Percentiles rank a stretch among this genome's conserved stretches.
These are phyloP conservation scores for Vicia faba DNA, from an alignment of 306 rosid genomes.

Conservation along the genomic window DNA sequence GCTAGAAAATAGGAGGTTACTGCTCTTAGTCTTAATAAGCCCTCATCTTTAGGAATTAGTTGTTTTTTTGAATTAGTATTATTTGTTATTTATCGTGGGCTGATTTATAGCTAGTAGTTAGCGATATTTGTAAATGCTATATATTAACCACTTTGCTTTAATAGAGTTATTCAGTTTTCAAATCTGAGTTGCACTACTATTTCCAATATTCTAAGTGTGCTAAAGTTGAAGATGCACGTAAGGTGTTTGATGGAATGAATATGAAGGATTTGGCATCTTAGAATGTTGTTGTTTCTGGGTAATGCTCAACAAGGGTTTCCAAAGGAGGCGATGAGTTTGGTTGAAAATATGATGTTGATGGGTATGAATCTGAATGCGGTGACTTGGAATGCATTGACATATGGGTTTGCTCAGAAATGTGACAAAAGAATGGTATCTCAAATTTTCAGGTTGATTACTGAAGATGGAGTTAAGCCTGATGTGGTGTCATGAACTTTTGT, in stretches of 20 bases:
- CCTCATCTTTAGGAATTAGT: not conserved
- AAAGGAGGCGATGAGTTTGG: slow-evolving; percentile 56
- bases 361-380: slow-evolving; percentile 62
- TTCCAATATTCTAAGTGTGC: slow-evolving; percentile 63
- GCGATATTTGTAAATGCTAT: no score
- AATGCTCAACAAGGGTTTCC: slow-evolving; percentile 61
- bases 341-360: slow-evolving; percentile 50
- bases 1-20: not conserved
- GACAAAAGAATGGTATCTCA: slow-evolving; percentile 54
- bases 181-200: no score
- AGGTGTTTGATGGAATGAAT: slow-evolving; percentile 60
- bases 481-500: slow-evolving; percentile 82
- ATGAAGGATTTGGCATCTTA: slow-evolving; percentile 73
- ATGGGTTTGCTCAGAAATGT: slow-evolving; percentile 75
- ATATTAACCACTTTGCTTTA: no score
- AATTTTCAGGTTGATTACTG: slow-evolving; percentile 56
- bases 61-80: not conserved
- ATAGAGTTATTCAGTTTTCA: no score
- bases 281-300: slow-evolving; percentile 82
- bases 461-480: slow-evolving; percentile 65
- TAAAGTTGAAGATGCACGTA: slow-evolving; percentile 51
- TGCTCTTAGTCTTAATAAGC: not conserved
- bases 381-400: slow-evolving; percentile 77
- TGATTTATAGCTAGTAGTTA: no score
- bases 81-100: not conserved